phyloP scores from a whole-genome alignment of 345 rosid genomes.

The Nasturtium officinale region DNA sequence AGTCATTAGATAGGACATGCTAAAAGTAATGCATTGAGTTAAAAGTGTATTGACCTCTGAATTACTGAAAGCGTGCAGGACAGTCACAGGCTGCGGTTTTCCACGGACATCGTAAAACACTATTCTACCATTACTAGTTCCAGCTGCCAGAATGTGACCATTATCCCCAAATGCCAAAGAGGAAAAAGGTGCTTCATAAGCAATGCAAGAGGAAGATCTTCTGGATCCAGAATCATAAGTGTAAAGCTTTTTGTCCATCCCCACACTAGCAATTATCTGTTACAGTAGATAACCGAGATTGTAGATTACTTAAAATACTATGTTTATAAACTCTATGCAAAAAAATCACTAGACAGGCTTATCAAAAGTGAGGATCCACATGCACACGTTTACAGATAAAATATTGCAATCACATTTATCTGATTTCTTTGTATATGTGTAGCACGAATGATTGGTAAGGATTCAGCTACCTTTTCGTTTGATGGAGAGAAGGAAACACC shows the following conservation, averaged over 20 bases:
- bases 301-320: constrained; percentile 20
- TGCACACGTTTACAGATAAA: constrained; percentile 2
- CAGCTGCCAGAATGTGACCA: constrained; percentile 89
- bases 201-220: constrained; percentile 67
- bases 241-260: constrained; percentile 92
- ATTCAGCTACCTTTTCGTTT: constrained; percentile 74
- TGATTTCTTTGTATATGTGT: constrained; percentile 20
- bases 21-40: constrained; percentile 4
- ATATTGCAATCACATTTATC: constrained; percentile 9
- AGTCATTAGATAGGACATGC: neutral
- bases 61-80: constrained; percentile 85
- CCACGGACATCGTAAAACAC: constrained; percentile 95
- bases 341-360: constrained; percentile 9
- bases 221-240: constrained; percentile 86
- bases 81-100: constrained; percentile 84
- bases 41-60: constrained; percentile 68
- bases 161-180: constrained; percentile 96
- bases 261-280: constrained; percentile 93
- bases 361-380: constrained; percentile 16
- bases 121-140: constrained; percentile 87
- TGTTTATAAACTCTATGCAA: constrained; percentile 10
- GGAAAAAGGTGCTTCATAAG: constrained; percentile 94
- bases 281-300: constrained; percentile 24
- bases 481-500: constrained; percentile 97
- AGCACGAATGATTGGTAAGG: constrained; percentile 22